Conservation (phyloP, 1,139 yeast genomes). For the Suhomyces bokatorum region DNA sequence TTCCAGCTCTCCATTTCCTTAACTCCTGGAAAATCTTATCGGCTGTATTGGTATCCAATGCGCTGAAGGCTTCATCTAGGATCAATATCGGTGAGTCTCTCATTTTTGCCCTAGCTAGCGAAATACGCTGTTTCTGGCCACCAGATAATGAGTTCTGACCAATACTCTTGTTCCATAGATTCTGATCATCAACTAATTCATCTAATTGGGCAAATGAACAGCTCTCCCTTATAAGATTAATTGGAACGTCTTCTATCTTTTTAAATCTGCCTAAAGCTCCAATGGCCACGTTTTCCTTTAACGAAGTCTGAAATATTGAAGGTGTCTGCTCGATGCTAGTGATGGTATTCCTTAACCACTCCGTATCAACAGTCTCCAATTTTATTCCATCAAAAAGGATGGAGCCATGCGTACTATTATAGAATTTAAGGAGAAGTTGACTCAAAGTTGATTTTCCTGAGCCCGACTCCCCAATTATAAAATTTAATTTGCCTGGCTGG, state of each 20-base stretch:
- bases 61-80: conserved; percentile 83
- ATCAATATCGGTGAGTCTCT: conserved; percentile 73
- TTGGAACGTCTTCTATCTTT: conserved; percentile 26
- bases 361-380: conserved; percentile 40
- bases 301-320: conserved; percentile 60
- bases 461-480: conserved; percentile 82
- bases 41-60: conserved; percentile 61
- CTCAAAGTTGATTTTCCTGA: conserved; percentile 88
- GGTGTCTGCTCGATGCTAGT: conserved; percentile 75
- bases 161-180: conserved; percentile 56
- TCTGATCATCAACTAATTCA: conserved; percentile 46
- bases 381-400: conserved; percentile 58
- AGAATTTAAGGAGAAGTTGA: conserved; percentile 60
- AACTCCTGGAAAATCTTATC: conserved; percentile 48
- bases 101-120: conserved; percentile 78
- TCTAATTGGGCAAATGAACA: conserved; percentile 52
- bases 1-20: conserved; percentile 60
- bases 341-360: conserved; percentile 63
- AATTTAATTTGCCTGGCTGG: conserved; percentile 50
- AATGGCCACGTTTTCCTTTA: conserved; percentile 63
- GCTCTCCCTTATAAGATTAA: conserved; percentile 42
- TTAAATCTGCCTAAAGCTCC: conserved; percentile 32
- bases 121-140: conserved; percentile 83
- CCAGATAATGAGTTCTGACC: conserved; percentile 72
- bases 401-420: conserved; percentile 46